Conservation (phyloP, 2,329 filamentous ascomycete species). For the Aureobasidium sp. region DNA sequence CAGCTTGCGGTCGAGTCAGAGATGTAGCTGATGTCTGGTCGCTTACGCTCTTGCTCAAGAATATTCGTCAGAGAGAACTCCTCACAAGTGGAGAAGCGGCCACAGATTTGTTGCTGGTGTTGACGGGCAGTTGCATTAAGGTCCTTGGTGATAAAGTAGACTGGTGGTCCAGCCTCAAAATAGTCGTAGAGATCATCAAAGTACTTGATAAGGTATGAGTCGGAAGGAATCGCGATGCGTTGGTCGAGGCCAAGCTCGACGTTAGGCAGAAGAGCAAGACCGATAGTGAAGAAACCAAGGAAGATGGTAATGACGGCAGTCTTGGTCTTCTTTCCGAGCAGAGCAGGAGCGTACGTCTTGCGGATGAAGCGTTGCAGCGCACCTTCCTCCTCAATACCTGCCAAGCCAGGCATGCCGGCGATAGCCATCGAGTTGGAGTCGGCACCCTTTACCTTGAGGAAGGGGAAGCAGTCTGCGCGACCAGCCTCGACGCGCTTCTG, state of each 20-base stretch:
- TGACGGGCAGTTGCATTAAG: constrained; percentile 67
- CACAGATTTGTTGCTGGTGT: constrained; percentile 80
- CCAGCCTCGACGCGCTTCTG: constrained; percentile 82
- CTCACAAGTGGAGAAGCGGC: constrained; percentile 82
- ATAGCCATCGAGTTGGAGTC: constrained; percentile 55
- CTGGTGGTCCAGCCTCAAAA: constrained; percentile 80
- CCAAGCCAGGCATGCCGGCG: constrained; percentile 51
- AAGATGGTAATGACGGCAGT: constrained; percentile 69
- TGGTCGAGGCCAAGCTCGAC: constrained; percentile 87
- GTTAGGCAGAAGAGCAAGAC: constrained; percentile 72
- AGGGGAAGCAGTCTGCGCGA: constrained; percentile 87
- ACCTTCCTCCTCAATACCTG: constrained; percentile 72
- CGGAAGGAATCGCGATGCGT: constrained; percentile 84
- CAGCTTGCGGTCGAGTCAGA: constrained; percentile 83
- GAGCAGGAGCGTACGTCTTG: constrained; percentile 72
- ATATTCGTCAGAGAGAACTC: constrained; percentile 77
- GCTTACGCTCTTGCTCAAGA: constrained; percentile 87
- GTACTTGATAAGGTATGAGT: constrained; percentile 90
- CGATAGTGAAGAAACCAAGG: constrained; percentile 77
- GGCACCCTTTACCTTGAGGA: constrained; percentile 68
- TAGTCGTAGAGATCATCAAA: constrained; percentile 95
- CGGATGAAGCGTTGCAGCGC: constrained; percentile 79
- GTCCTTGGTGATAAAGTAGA: constrained; percentile 86
- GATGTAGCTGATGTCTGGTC: constrained; percentile 79
- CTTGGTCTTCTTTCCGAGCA: constrained; percentile 76